These are phyloP conservation scores for Phyllosticta capitalensis DNA, from an alignment of 2,329 filamentous ascomycete species.

Conservation along the genomic window DNA sequence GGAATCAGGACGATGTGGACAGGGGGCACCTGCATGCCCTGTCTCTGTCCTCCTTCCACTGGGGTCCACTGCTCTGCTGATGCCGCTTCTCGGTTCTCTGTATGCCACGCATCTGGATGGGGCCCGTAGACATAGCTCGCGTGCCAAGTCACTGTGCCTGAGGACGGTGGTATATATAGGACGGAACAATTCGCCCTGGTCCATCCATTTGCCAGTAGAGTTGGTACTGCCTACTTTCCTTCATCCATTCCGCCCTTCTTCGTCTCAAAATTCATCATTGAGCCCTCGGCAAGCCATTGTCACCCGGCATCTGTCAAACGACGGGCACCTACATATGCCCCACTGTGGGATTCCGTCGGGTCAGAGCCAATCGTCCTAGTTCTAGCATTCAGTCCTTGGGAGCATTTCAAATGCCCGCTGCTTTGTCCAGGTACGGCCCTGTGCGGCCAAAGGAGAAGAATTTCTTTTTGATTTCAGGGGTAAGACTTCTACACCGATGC, in stretches of 20 bases:
- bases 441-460: conserved; percentile 7
- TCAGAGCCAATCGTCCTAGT: background rate
- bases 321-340: conserved; percentile 3
- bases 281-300: conserved; percentile 5
- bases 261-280: background rate
- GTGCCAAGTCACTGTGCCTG: conserved; percentile 2
- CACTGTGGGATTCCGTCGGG: background rate
- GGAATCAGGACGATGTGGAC: background rate
- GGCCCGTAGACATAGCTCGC: background rate
- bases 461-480: conserved; percentile 12
- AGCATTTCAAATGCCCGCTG: background rate
- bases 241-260: background rate
- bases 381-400: background rate
- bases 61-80: conserved; percentile 4
- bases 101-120: conserved; percentile 9
- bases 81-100: background rate
- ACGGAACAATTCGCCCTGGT: background rate
- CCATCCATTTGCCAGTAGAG: background rate
- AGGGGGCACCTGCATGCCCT: conserved; percentile 2
- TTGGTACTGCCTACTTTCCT: background rate
- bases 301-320: conserved; percentile 6
- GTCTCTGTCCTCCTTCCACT: background rate
- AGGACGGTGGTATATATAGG: conserved; percentile 5
- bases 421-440: background rate
- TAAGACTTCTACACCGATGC: background rate